These are phyloP conservation scores for Clavariopsis aquatica DNA, from an alignment of 495 filamentous ascomycete genomes.

Conservation along the genomic window DNA sequence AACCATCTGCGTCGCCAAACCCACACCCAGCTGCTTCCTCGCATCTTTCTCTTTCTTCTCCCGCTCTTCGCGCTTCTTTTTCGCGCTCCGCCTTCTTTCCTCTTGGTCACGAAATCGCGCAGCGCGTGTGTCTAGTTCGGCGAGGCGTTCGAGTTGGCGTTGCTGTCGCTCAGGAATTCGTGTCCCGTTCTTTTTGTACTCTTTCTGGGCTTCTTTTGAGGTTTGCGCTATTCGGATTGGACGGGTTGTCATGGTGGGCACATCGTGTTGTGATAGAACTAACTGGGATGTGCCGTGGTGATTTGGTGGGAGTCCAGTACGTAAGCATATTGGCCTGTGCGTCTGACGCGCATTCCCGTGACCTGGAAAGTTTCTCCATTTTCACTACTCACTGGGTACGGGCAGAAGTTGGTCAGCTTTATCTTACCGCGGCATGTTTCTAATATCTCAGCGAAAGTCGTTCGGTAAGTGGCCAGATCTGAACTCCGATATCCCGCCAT, in stretches of 20 bases:
- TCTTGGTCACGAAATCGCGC: constrained; percentile 33
- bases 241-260: constrained; percentile 15
- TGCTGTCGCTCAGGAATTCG: constrained; percentile 15
- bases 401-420: too few relatives aligned
- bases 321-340: neutral
- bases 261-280: constrained; percentile 1
- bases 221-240: constrained; percentile 33
- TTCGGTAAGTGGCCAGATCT: too few relatives aligned
- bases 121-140: constrained; percentile 32
- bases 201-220: constrained; percentile 30
- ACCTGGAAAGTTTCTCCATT: too few relatives aligned
- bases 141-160: constrained; percentile 31
- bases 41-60: constrained; percentile 32
- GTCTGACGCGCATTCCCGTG: neutral
- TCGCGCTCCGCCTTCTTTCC: constrained; percentile 14
- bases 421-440: too few relatives aligned
- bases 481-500: too few relatives aligned
- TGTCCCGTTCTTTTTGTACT: constrained; percentile 30
- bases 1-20: constrained; percentile 39
- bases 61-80: constrained; percentile 27
- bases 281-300: neutral
- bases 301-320: neutral
- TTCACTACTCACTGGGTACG: too few relatives aligned
- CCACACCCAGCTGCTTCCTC: constrained; percentile 31
- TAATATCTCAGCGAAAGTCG: too few relatives aligned